Evolutionary conservation across 2,329 filamentous ascomycete genomes (phyloP), one percentile per base, ranked within the genome.

Genomic region (Diaporthe helianthi): DNA sequence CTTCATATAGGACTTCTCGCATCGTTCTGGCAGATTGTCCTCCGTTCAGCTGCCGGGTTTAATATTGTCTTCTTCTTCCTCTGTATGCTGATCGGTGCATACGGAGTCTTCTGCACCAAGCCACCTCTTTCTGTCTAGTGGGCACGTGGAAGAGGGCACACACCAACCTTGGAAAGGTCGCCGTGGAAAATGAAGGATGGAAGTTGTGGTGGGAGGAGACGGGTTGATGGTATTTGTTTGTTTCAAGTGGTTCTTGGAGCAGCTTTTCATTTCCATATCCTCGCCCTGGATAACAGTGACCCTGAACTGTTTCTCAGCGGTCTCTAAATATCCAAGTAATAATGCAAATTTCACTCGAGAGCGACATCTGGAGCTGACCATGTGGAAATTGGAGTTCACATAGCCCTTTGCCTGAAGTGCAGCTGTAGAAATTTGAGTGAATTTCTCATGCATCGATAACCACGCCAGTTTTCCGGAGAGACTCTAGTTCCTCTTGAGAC

Each of bases 101-200:
- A 70, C 2, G 68, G 68, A 6, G 46, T 64, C 24, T 49, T 70
- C 31, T 68, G 64, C 55, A 68, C 47, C 2, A 68, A 29, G 29
- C 12, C 49, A 26, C 29, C 55, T 12, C 8, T 33, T 17, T 24
- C 58, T 1, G 26, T 47, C 6, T 47, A 61, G 19, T 47, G 41
- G 29, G 5, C n/a, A 24, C 12, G 2, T 17, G 26, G 26, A 24
- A 10, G 15, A 60, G 8, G 3, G 7, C 9, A 24, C 1, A 47
- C 3, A 2, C 26, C 26, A n/a, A n/a, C n/a, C n/a, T n/a, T n/a
- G n/a, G n/a, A n/a, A n/a, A 17, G 41, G 2, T 17, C 26, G 26
- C 9, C 2, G 36, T 38, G 36, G 17, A 9, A 9, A 46, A 1
- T 15, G 19, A 15, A 7, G 4, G 36, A 46, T 12, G 19, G 44